A percentile compares a stretch with the other conserved stretches of the same genome.
phyloP scores from a whole-genome alignment of 495 filamentous ascomycete genomes.

The Aspergillus taichungensis region DNA sequence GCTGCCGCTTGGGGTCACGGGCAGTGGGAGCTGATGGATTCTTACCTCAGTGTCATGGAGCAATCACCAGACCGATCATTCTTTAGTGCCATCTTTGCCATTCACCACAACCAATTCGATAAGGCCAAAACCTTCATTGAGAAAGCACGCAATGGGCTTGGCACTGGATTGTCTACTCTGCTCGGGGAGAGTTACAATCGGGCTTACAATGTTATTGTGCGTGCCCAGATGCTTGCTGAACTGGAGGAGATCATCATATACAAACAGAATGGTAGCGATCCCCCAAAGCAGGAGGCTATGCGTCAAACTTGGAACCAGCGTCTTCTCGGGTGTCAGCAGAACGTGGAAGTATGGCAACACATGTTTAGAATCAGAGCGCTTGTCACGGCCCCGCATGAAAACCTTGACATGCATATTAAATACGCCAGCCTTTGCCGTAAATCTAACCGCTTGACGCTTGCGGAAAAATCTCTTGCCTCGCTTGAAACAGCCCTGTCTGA shows the following conservation, averaged over 20 bases:
- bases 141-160: constrained; percentile 84
- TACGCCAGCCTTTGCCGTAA: constrained; percentile 97
- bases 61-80: constrained; percentile 90
- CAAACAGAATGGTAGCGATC: constrained; percentile 74
- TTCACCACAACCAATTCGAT: constrained; percentile 94
- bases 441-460: constrained; percentile 87
- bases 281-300: constrained; percentile 81
- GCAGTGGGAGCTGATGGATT: constrained; percentile 97
- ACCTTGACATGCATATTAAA: constrained; percentile 98
- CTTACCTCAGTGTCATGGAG: constrained; percentile 85
- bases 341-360: constrained; percentile 96
- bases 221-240: constrained; percentile 97
- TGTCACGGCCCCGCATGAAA: constrained; percentile 82
- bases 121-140: constrained; percentile 79
- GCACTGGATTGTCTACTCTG: constrained; percentile 90
- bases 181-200: constrained; percentile 95
- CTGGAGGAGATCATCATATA: constrained; percentile 96
- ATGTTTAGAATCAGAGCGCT: constrained; percentile 93
- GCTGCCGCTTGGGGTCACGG: constrained; percentile 94
- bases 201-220: constrained; percentile 90
- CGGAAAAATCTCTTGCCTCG: constrained; percentile 83
- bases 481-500: constrained; percentile 57
- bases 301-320: constrained; percentile 90
- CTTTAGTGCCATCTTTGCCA: constrained; percentile 88
- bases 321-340: constrained; percentile 88